Percentiles rank a stretch among this genome's conserved stretches.
These are phyloP conservation scores for Tetrapisispora fleetii DNA, from an alignment of 805 yeast species.

Conservation along the genomic window DNA sequence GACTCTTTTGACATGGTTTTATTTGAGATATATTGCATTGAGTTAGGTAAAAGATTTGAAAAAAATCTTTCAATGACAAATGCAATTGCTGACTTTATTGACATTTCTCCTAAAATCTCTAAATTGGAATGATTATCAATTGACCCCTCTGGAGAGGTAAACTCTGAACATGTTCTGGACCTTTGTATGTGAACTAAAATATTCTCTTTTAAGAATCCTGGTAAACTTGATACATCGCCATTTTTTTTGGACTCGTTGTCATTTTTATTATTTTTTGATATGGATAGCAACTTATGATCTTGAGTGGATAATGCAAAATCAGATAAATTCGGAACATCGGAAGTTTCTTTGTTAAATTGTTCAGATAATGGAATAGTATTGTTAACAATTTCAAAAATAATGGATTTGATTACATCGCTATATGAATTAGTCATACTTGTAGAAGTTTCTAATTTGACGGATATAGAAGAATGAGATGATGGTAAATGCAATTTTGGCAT, in stretches of 20 bases:
- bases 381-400: constrained; percentile 20
- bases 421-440: constrained; percentile 1
- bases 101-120: constrained; percentile 47
- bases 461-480: neutral
- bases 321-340: constrained; percentile 8
- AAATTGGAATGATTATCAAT: constrained; percentile 34
- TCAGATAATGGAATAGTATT: constrained; percentile 16
- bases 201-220: constrained; percentile 27
- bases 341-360: constrained; percentile 12
- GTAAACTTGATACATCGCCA: constrained; percentile 5
- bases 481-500: neutral
- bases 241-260: neutral
- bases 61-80: constrained; percentile 58
- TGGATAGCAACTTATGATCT: constrained; percentile 12
- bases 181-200: constrained; percentile 43
- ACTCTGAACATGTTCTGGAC: constrained; percentile 52
- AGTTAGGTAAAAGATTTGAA: constrained; percentile 38
- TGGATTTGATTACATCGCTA: constrained; percentile 19
- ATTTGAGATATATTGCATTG: constrained; percentile 41
- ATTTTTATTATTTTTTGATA: neutral
- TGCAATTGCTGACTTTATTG: constrained; percentile 45
- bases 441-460: neutral
- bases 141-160: constrained; percentile 22
- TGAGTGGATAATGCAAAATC: constrained; percentile 24
- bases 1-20: constrained; percentile 36